phyloP scores from a whole-genome alignment of 805 yeast genomes.

The Naumovozyma baii region DNA sequence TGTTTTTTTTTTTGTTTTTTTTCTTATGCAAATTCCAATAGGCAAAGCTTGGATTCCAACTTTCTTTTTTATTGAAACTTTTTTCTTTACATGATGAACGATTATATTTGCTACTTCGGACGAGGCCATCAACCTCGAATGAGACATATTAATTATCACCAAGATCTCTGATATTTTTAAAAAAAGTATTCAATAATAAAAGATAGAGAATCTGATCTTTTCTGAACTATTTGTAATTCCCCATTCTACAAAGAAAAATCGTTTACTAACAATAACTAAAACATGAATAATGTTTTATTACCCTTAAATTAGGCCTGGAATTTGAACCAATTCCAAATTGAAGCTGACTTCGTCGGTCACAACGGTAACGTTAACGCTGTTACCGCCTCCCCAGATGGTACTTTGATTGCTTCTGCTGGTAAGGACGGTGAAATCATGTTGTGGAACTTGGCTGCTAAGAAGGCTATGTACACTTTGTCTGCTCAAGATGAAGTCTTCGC shows the following conservation, averaged over 20 bases:
- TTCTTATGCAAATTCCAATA: background rate
- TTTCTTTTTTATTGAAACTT: background rate
- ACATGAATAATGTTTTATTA: constrained; percentile 1
- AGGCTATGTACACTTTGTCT: constrained; percentile 82
- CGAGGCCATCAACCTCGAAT: constrained; percentile 57
- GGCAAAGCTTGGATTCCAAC: background rate
- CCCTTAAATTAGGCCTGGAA: constrained; percentile 82
- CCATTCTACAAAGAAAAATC: background rate
- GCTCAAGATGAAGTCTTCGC: constrained; percentile 97
- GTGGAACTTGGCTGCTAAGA: constrained; percentile 88
- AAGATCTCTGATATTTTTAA: constrained; percentile 82
- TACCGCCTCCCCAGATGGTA: constrained; percentile 99
- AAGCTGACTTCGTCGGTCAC: constrained; percentile 98
- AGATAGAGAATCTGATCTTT: too few relatives aligned
- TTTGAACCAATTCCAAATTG: constrained; percentile 68
- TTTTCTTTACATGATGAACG: constrained; percentile 55
- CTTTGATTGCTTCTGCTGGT: constrained; percentile 98
- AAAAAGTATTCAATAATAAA: too few relatives aligned
- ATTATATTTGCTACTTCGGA: constrained; percentile 99
- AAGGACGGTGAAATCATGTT: constrained; percentile 97
- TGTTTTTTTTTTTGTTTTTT: constrained; percentile 35
- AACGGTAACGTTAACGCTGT: constrained; percentile 95
- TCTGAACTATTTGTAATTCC: background rate
- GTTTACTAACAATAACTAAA: constrained; percentile 43
- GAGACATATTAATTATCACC: constrained; percentile 94